A percentile compares a stretch with the other conserved stretches of the same genome.
Evolutionary conservation across 1,284 basidiomycete species (phyloP).

Genomic region (Cutaneotrichosporon spelunceum): DNA sequence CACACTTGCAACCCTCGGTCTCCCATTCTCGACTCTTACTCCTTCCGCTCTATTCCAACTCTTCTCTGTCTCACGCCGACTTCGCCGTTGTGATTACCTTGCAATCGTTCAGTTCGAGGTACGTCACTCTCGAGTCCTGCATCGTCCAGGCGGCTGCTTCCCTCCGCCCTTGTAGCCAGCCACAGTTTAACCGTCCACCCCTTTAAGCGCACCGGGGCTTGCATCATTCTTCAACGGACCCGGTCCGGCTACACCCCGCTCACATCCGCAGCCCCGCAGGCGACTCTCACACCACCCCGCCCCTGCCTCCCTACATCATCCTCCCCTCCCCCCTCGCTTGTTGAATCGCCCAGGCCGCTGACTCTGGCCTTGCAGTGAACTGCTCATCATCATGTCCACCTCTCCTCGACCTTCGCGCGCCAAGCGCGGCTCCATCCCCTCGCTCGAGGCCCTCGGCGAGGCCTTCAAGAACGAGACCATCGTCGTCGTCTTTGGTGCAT

Average conservation of each 20-base stretch:
- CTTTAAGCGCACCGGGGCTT: neutral
- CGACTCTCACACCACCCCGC: neutral
- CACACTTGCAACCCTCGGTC: neutral
- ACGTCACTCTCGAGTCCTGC: neutral
- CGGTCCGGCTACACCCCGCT: neutral
- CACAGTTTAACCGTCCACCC: neutral
- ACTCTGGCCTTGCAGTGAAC: neutral
- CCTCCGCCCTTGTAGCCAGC: neutral
- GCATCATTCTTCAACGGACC: too few species aligned
- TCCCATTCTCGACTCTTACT: neutral
- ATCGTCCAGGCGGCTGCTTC: neutral
- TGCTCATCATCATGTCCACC: neutral
- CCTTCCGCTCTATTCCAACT: neutral
- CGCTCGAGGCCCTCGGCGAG: conserved; percentile 71
- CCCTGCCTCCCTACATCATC: neutral
- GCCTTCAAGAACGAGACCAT: conserved; percentile 79
- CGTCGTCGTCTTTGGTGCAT: conserved; percentile 91
- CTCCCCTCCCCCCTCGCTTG: neutral
- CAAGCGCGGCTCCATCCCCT: conserved; percentile 62
- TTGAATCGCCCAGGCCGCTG: neutral
- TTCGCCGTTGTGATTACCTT: neutral
- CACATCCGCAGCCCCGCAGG: neutral
- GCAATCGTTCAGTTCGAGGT: neutral
- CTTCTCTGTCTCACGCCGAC: neutral
- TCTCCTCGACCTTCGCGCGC: conserved; percentile 13